Conservation (phyloP, 768 basidiomycete genomes). For the Podaxis carcinomalis region DNA sequence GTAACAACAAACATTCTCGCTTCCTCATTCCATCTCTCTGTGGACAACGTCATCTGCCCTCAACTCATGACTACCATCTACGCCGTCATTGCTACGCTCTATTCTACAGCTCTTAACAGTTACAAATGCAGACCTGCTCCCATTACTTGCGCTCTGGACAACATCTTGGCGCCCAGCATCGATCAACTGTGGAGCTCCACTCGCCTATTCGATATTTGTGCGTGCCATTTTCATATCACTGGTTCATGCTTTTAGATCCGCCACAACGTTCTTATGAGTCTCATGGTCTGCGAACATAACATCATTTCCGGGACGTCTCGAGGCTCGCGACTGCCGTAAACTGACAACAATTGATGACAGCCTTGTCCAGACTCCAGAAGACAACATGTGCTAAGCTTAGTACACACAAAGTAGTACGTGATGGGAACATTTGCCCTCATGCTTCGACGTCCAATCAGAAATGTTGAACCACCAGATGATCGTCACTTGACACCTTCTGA, state of each 20-base stretch:
- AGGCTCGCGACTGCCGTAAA: slow-evolving; percentile 4
- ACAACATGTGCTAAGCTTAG: background rate
- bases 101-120: background rate
- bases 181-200: background rate
- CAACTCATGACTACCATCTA: background rate
- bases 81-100: background rate
- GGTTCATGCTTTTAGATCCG: background rate
- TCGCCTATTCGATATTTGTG: background rate
- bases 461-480: too few species aligned
- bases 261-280: background rate
- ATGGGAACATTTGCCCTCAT: background rate
- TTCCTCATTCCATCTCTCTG: background rate
- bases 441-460: background rate
- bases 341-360: background rate
- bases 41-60: background rate
- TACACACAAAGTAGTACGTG: background rate
- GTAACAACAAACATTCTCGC: background rate
- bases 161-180: background rate
- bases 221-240: background rate
- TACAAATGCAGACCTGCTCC: background rate
- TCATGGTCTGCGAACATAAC: background rate
- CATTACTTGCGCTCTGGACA: background rate
- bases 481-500: too few species aligned
- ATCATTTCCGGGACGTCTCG: background rate
- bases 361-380: background rate